Evolutionary conservation across 257 asterid genomes (phyloP).

Genomic region (Fraxinus cuspidata): DNA sequence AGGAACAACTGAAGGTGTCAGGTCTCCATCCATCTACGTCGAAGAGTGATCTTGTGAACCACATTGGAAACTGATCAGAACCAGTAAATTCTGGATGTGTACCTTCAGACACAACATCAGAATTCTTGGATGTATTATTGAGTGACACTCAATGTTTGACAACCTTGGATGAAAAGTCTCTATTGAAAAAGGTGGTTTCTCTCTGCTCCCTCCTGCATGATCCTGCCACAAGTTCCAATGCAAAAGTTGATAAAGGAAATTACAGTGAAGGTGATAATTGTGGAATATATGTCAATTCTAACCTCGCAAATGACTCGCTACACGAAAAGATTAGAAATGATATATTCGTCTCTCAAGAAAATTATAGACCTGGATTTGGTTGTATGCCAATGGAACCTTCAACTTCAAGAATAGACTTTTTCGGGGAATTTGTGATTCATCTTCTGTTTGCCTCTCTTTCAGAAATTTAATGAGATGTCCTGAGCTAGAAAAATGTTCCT

Average conservation of each 20-base stretch:
- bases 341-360: conserved; percentile 28
- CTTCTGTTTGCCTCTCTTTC: conserved; percentile 39
- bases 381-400: conserved; percentile 18
- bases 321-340: conserved; percentile 23
- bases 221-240: too few relatives aligned
- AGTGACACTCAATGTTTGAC: too few relatives aligned
- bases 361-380: conserved; percentile 17
- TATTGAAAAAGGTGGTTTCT: too few relatives aligned
- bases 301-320: conserved; percentile 24
- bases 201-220: too few relatives aligned
- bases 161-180: too few relatives aligned
- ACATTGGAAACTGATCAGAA: too few relatives aligned
- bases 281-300: conserved; percentile 32
- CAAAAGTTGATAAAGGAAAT: neutral
- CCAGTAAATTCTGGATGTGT: too few relatives aligned
- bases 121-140: too few relatives aligned
- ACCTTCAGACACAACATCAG: too few relatives aligned
- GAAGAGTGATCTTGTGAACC: too few relatives aligned
- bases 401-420: conserved; percentile 64
- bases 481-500: conserved; percentile 24
- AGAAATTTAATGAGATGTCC: conserved; percentile 33
- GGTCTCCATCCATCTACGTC: too few relatives aligned
- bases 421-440: conserved; percentile 62
- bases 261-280: conserved; percentile 25
- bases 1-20: too few relatives aligned